These are phyloP conservation scores for Heritiera littoralis DNA, from an alignment of 345 rosid genomes.

Conservation along the genomic window DNA sequence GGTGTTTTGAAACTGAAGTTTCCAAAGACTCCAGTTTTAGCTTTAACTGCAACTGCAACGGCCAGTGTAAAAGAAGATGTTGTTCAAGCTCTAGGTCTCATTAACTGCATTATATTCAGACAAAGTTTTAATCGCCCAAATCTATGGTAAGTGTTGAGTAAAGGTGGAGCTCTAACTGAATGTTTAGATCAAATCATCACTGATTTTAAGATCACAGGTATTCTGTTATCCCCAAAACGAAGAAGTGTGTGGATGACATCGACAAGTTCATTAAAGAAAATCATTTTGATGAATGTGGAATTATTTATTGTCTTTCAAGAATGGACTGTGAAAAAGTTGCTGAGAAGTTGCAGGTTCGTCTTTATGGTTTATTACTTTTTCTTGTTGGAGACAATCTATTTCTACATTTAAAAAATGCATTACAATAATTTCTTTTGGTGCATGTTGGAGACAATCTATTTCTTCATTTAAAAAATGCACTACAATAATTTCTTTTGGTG, in stretches of 20 bases:
- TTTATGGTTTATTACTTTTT: slow-evolving; percentile 14
- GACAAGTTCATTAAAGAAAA: slow-evolving; percentile 85
- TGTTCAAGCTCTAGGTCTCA: slow-evolving; percentile 98
- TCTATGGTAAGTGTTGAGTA: slow-evolving; percentile 54
- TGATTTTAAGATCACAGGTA: slow-evolving; percentile 60
- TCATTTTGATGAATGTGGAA: slow-evolving; percentile 97
- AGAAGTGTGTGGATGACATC: slow-evolving; percentile 88
- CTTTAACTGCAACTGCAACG: slow-evolving; percentile 98
- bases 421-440: background rate
- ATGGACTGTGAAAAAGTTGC: slow-evolving; percentile 98
- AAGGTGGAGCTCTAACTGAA: slow-evolving; percentile 23
- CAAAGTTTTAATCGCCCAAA: slow-evolving; percentile 99
- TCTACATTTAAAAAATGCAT: background rate
- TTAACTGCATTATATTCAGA: slow-evolving; percentile 89
- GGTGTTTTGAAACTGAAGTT: slow-evolving; percentile 95
- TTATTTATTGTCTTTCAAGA: slow-evolving; percentile 96
- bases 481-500: background rate
- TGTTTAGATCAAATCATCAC: slow-evolving; percentile 28
- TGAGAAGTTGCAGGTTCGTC: slow-evolving; percentile 78
- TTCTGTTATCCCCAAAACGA: slow-evolving; percentile 80
- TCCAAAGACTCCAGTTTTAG: slow-evolving; percentile 84
- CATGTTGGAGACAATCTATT: background rate
- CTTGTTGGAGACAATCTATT: background rate
- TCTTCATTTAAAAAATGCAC: background rate
- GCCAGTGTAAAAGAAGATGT: slow-evolving; percentile 99